A percentile compares a stretch with the other conserved stretches of the same genome.
Conservation (phyloP, 1,284 basidiomycete species). For the Moniliella sp. region DNA sequence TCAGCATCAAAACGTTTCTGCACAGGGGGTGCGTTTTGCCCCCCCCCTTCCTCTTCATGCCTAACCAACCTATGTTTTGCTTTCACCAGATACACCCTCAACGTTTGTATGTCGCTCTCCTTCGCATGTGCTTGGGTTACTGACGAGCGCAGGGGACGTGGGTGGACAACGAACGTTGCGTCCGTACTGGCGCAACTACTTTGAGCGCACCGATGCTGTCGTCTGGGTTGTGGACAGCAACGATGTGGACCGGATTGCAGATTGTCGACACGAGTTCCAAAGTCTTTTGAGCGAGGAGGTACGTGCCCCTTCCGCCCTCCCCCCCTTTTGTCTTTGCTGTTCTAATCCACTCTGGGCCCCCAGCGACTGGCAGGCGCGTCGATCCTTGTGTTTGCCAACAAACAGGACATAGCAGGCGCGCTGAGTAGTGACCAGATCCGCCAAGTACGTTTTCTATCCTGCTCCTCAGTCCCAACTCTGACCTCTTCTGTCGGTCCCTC, state of each 20-base stretch:
- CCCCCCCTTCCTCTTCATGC: slow-evolving; percentile 1
- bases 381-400: slow-evolving; percentile 91
- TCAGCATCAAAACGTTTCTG: slow-evolving; percentile 90
- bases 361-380: slow-evolving; percentile 81
- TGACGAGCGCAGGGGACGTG: slow-evolving; percentile 74
- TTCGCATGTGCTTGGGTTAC: not conserved
- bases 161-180: slow-evolving; percentile 83
- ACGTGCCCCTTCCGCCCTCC: too few relatives aligned
- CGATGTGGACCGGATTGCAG: slow-evolving; percentile 65
- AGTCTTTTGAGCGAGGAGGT: slow-evolving; percentile 75
- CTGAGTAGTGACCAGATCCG: slow-evolving; percentile 62
- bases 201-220: slow-evolving; percentile 89
- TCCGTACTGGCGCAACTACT: slow-evolving; percentile 97
- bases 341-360: not conserved
- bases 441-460: slow-evolving; percentile 41
- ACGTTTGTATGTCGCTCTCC: slow-evolving; percentile 47
- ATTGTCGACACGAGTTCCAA: slow-evolving; percentile 70
- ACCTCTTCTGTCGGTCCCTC: slow-evolving; percentile 1
- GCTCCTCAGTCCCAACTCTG: not conserved
- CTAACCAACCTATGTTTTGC: slow-evolving; percentile 2
- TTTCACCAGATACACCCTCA: slow-evolving; percentile 56
- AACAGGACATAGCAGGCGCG: slow-evolving; percentile 78
- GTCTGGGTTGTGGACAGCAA: slow-evolving; percentile 97
- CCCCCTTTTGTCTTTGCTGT: not conserved
- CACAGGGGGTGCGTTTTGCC: slow-evolving; percentile 53